Evolutionary conservation across 441 rosid species (phyloP).

Genomic region (Arabidopsis hybrid): DNA sequence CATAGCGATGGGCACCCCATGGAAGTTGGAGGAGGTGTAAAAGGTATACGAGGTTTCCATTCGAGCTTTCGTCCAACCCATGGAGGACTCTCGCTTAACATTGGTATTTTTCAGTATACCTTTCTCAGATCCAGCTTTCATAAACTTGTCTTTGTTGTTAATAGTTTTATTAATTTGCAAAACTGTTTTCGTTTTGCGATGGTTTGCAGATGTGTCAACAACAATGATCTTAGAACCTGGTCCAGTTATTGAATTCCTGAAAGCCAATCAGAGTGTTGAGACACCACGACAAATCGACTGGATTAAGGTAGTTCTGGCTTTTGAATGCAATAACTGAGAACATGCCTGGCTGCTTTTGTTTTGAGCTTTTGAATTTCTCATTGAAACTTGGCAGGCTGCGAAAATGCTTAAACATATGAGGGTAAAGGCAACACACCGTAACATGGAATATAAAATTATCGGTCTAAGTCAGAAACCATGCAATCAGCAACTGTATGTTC

Average conservation of each 20-base stretch:
- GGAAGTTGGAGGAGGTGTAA: constrained; percentile 80
- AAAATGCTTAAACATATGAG: constrained; percentile 81
- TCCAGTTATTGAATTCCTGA: constrained; percentile 72
- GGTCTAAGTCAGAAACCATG: constrained; percentile 91
- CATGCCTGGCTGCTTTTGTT: constrained; percentile 26
- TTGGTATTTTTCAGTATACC: constrained; percentile 56
- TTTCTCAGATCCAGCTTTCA: constrained; percentile 4
- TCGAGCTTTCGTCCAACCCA: constrained; percentile 89
- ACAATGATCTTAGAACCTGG: constrained; percentile 85
- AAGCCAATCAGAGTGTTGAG: constrained; percentile 66
- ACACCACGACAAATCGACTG: constrained; percentile 69
- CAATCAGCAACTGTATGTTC: constrained; percentile 73
- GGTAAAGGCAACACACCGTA: constrained; percentile 66
- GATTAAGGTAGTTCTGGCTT: constrained; percentile 62
- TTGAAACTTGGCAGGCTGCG: constrained; percentile 63
- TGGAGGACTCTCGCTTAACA: constrained; percentile 84
- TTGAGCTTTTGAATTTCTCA: constrained; percentile 19
- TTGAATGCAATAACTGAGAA: background rate
- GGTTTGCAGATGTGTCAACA: constrained; percentile 71
- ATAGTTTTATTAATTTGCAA: constrained; percentile 15
- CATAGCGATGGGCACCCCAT: constrained; percentile 56
- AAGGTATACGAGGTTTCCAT: constrained; percentile 77
- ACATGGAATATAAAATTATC: constrained; percentile 71
- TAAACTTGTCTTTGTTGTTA: constrained; percentile 16
- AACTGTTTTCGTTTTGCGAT: constrained; percentile 20